Base-by-base conservation (phyloP, 768 basidiomycete species). In the Trametes elegans region DNA sequence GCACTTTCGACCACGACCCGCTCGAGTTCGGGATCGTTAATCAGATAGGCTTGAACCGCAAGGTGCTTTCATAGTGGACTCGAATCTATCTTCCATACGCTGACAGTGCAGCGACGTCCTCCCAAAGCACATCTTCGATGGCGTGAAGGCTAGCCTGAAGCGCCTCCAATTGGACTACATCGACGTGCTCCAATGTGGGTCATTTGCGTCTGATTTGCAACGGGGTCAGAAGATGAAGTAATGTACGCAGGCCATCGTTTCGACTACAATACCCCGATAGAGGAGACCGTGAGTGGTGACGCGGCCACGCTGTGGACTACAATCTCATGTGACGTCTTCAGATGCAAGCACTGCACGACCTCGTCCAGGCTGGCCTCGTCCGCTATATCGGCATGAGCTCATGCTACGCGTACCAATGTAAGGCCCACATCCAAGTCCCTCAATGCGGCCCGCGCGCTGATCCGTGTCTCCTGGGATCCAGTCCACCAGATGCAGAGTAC, bases 101-200 rank as follows among this genome's bases (percentile, higher is more conserved):
- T 14, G 24, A 42, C 38, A 9, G 3, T 8, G n/a, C n/a, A n/a
- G n/a, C n/a, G 21, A 19, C 35, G 19, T 41, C 23, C 14, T 4
- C 3, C 13, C 13, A 2, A 41, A 90, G 83, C 82, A 85, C 62
- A 89, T 91, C 34, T 91, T 92, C 60, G 85, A 84, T 29, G 73
- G 81, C 0, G 79, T 87, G 31, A 83, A 84, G 62, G 70, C 72
- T 14, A 82, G 81, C 40, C 68, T 91, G 55, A 69, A 85, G 64
- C 77, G 88, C 16, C 75, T 92, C 2, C 84, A 89, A 41, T 67
- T 88, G 24, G 89, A 91, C 47, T 88, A 90, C 58, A 76, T 92
- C 62, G 90, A 91, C 63, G 70, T 90, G 1, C 70, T 90, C 7
- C 88, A 90, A 72, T 87, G 85, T 76, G 61, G 57, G 74, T 51